Evolutionary conservation across 208 protist species (phyloP).

Genomic region (Paratrypanosoma confusum): DNA sequence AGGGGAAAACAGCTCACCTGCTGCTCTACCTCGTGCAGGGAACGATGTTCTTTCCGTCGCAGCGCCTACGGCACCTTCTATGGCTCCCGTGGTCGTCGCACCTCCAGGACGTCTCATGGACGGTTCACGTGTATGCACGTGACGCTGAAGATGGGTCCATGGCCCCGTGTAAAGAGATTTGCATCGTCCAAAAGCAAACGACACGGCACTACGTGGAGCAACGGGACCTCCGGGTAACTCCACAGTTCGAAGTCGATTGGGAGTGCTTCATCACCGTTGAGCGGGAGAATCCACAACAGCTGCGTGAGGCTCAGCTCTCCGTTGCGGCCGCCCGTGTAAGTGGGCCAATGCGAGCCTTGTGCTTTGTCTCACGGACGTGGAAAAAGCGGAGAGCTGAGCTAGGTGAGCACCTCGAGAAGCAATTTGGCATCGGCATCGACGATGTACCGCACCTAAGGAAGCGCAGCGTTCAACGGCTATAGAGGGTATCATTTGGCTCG

Average conservation of each 20-base stretch:
- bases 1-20: slow-evolving; percentile 42
- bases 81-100: slow-evolving; percentile 54
- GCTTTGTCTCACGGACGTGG: slow-evolving; percentile 24
- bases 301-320: slow-evolving; percentile 2
- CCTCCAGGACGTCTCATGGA: slow-evolving; percentile 54
- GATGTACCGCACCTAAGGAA: slow-evolving; percentile 15
- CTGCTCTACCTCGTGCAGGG: slow-evolving; percentile 69
- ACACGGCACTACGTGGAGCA: slow-evolving; percentile 46
- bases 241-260: slow-evolving; percentile 50
- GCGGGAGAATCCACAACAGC: slow-evolving; percentile 8
- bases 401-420: slow-evolving; percentile 19
- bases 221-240: slow-evolving; percentile 12
- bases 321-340: slow-evolving; percentile 20
- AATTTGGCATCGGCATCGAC: slow-evolving; percentile 32
- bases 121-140: slow-evolving; percentile 17
- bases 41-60: slow-evolving; percentile 48
- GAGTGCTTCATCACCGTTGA: slow-evolving; percentile 37
- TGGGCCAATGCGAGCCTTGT: slow-evolving; percentile 8
- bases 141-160: background rate
- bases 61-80: slow-evolving; percentile 32
- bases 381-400: slow-evolving; percentile 24
- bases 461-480: background rate
- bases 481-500: too few species aligned
- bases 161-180: slow-evolving; percentile 12
- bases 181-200: slow-evolving; percentile 42